Base-by-base conservation (phyloP, 371 early-diverging fungal species). In the Mortierella sp. region DNA sequence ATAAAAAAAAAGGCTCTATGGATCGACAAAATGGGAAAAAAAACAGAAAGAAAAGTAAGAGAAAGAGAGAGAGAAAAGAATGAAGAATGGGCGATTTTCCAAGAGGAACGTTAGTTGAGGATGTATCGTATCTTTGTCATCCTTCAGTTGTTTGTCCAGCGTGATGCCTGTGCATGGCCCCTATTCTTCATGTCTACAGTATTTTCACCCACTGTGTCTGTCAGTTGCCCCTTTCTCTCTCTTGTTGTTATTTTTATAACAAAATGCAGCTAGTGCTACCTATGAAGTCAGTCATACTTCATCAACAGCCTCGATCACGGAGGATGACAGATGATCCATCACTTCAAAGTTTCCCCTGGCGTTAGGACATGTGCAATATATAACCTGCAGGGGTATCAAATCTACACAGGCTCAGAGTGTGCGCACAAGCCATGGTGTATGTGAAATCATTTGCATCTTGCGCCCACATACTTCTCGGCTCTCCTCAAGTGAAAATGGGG, bases 261-360 rank as follows among this genome's bases (percentile, higher is more conserved):
- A 47, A 17, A 43, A 43, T 10, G 17, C 43, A 53, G 8, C 22
- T 8, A 32, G 56, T 43, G 15, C 29, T 13, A 9, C 22, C 56
- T 6, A 56, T 56, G 31, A 56, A 56, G 57, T 56, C 57, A 56
- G 32, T 32, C 6, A 32, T 32, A 19, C 57, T 32, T 56, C 26
- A 56, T 56, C 34, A 32, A 32, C 28, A 34, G 2, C 32, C 37
- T 3, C 43, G 40, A 42, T n/a, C 26, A 26, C 8, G 42, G 12
- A 34, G 63, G 63, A 32, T 9, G 63, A 63, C 63, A 49, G 63
- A 63, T 63, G 63, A 63, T 63, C 63, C 47, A 47, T 47, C 47
- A 45, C 47, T 37, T 37, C 40, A 37, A 40, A 3, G 35, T 9
- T 35, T 10, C 40, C 40, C 40, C 40, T 40, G 10, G 15, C 40